Evolutionary conservation across 2,329 filamentous ascomycete species (phyloP), one percentile per base, ranked within the genome.

Genomic region (Coniochaeta prunicola): DNA sequence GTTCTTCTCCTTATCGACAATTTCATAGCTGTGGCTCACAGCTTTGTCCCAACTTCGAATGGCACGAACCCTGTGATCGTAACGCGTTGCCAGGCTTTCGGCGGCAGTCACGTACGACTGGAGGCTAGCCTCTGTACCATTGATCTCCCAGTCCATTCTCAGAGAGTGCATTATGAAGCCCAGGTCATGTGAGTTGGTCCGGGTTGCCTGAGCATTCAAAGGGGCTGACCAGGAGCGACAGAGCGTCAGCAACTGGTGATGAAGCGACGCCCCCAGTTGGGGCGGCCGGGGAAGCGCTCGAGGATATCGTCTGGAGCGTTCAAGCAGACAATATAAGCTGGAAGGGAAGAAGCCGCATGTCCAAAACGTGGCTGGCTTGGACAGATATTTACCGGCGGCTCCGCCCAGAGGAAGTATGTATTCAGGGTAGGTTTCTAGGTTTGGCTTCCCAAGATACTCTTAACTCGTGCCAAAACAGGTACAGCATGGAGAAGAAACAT

Each of bases 1-100:
- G 28, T 73, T 68, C 0, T 70, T 64, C 4, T 67, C 65, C 56
- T 69, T 62, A 33, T 66, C 61, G 9, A 55, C 34, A 13, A 50
- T 50, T 13, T 50, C 45, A 30, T 50, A 50, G 24, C 45, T 50
- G 45, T 50, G 45, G 24, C 45, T 50, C 12, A 50, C 45, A 2
- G 45, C 45, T 17, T 50, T 50, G 45, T 50, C 45, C 45, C 45
- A 50, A 26, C 45, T 50, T n/a, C 45, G 45, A 17, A 50, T 50
- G 13, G 45, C 45, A 2, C 15, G 13, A 4, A n/a, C 15, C 12
- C 45, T 50, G 10, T 50, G 24, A 21, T 50, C 45, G 13, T 50
- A 50, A 1, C 45, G 45, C 10, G 45, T 50, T 4, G 45, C 45
- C 12, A 50, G 45, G 45, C 53, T 34, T 21, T 55, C 17, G 21